Conservation (phyloP, 2,329 filamentous ascomycete genomes). For the Thielaviopsis populi region DNA sequence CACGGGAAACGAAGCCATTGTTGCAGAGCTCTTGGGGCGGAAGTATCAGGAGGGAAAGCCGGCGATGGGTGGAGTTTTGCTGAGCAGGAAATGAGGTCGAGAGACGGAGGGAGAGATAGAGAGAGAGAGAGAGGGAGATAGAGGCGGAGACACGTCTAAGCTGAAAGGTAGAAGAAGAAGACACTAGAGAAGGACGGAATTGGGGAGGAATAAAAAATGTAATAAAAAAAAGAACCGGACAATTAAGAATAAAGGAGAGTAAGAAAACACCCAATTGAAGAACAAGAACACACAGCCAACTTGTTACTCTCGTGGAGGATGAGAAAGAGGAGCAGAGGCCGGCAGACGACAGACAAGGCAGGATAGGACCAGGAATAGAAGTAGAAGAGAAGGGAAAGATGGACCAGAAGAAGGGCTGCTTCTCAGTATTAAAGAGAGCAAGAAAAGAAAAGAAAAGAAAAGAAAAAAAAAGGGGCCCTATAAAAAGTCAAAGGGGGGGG, state of each 20-base stretch:
- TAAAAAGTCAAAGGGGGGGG: not conserved
- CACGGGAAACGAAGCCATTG: constrained; percentile 23
- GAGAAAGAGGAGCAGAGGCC: not conserved
- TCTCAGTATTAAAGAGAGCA: not conserved
- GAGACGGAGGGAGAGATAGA: constrained; percentile 4
- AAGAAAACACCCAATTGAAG: not conserved
- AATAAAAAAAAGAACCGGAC: constrained; percentile 6
- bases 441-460: constrained; percentile 10
- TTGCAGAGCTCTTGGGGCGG: not conserved
- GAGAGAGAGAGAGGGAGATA: not conserved
- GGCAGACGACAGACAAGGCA: not conserved
- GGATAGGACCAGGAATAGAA: not conserved
- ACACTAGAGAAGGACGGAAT: constrained; percentile 7
- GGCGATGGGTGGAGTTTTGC: constrained; percentile 2
- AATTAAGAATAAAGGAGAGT: constrained; percentile 12
- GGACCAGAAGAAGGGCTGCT: not conserved
- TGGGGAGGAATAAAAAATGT: not conserved
- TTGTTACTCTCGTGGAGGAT: constrained; percentile 6
- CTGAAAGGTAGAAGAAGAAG: constrained; percentile 11
- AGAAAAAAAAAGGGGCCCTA: constrained; percentile 5
- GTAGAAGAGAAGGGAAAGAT: not conserved
- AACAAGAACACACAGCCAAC: not conserved
- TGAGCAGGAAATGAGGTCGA: not conserved
- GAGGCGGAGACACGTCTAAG: not conserved
- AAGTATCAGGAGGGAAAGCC: not conserved